Conservation (phyloP, 1,139 yeast genomes). For the Protomyces inouyei region DNA sequence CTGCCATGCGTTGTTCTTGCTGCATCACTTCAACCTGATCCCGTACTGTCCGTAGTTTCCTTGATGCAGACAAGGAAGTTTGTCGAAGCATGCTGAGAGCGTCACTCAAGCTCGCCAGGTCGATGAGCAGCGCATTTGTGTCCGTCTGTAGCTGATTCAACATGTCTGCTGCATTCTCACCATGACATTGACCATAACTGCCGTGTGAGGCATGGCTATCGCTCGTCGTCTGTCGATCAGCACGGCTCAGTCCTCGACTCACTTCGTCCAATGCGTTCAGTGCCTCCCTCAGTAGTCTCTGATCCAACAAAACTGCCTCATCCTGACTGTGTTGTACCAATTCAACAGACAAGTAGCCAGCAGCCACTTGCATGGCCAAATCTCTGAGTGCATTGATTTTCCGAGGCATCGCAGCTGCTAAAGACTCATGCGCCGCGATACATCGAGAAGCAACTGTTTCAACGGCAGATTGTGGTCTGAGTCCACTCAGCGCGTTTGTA, state of each 20-base stretch:
- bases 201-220: not conserved
- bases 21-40: not conserved
- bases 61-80: not conserved
- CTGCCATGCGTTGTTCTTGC: not conserved
- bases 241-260: not conserved
- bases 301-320: not conserved
- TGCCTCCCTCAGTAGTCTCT: not conserved
- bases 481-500: not conserved
- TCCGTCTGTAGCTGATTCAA: not conserved
- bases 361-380: not conserved
- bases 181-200: not conserved
- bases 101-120: not conserved
- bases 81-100: not conserved
- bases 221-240: not conserved
- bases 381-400: not conserved
- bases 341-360: not conserved
- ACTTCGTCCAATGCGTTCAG: not conserved
- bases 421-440: slow-evolving; percentile 1
- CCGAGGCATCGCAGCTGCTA: not conserved
- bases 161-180: not conserved
- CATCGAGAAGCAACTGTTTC: not conserved
- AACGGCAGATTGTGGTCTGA: not conserved
- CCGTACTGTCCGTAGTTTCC: not conserved
- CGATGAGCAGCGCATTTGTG: not conserved
- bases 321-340: not conserved